phyloP scores from a whole-genome alignment of 345 rosid species.

The Viola odorata region DNA sequence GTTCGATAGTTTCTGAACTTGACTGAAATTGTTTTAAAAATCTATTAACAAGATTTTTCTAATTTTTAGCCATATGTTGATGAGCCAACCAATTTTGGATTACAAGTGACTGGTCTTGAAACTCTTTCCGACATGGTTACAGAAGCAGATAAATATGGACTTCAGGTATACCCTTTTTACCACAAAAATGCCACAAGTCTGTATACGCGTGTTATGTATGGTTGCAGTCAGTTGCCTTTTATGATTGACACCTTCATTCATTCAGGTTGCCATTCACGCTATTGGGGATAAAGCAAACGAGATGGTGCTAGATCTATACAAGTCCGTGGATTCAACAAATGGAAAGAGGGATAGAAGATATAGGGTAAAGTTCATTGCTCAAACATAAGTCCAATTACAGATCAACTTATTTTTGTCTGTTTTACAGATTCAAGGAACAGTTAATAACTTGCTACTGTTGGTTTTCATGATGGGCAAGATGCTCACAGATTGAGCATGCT shows the following conservation, averaged over 20 bases:
- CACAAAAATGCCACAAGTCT: neutral
- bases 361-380: slow-evolving; percentile 49
- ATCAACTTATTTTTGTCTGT: neutral
- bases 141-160: slow-evolving; percentile 66
- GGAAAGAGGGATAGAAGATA: slow-evolving; percentile 79
- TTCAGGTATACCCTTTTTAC: slow-evolving; percentile 50
- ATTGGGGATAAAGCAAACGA: slow-evolving; percentile 90
- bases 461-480: slow-evolving; percentile 14
- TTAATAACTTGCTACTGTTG: slow-evolving; percentile 1
- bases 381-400: slow-evolving; percentile 5
- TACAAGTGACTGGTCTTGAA: slow-evolving; percentile 50
- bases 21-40: neutral
- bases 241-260: too few species aligned
- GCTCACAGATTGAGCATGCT: slow-evolving; percentile 76
- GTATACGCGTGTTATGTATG: neutral
- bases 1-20: neutral
- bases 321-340: slow-evolving; percentile 46
- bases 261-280: slow-evolving; percentile 90
- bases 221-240: too few species aligned
- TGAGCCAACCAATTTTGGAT: slow-evolving; percentile 67
- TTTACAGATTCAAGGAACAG: neutral
- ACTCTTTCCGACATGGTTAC: slow-evolving; percentile 60
- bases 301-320: slow-evolving; percentile 58
- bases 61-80: slow-evolving; percentile 57
- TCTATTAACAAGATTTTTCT: neutral